A percentile compares a stretch with the other conserved stretches of the same genome.
phyloP scores from a whole-genome alignment of 2,329 filamentous ascomycete species.

The Penicillium sclerotigenum region DNA sequence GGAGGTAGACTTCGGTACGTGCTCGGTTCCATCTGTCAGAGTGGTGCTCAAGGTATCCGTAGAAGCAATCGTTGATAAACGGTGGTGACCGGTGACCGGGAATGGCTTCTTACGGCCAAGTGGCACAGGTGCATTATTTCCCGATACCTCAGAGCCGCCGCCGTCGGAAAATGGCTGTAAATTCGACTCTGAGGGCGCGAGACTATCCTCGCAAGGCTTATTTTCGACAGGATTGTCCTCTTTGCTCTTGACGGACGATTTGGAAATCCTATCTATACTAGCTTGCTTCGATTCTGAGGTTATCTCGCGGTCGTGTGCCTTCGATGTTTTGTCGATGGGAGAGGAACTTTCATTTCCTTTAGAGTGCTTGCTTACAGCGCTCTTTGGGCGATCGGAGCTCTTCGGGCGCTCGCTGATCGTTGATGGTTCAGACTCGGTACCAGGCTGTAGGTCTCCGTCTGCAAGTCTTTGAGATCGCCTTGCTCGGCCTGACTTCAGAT shows the following conservation, averaged over 20 bases:
- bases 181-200: constrained; percentile 28
- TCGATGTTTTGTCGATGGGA: constrained; percentile 13
- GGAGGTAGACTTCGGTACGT: neutral
- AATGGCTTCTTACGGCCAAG: constrained; percentile 46
- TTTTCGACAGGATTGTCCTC: constrained; percentile 16
- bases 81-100: constrained; percentile 52
- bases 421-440: constrained; percentile 24
- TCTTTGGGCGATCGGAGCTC: constrained; percentile 23
- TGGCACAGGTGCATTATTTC: constrained; percentile 39
- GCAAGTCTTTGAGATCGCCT: constrained; percentile 27
- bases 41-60: constrained; percentile 50
- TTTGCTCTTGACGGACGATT: constrained; percentile 13
- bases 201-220: constrained; percentile 22
- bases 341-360: constrained; percentile 18
- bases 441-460: constrained; percentile 16
- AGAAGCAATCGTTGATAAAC: constrained; percentile 58
- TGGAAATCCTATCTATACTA: constrained; percentile 18
- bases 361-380: constrained; percentile 21
- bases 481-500: constrained; percentile 40
- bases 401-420: constrained; percentile 20
- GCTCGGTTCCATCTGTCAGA: constrained; percentile 15
- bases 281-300: constrained; percentile 18
- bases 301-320: constrained; percentile 7
- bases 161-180: constrained; percentile 33
- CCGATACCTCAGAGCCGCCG: constrained; percentile 37